Conservation (phyloP, 106 monocot genomes). For the Xerophyta viscosa region DNA sequence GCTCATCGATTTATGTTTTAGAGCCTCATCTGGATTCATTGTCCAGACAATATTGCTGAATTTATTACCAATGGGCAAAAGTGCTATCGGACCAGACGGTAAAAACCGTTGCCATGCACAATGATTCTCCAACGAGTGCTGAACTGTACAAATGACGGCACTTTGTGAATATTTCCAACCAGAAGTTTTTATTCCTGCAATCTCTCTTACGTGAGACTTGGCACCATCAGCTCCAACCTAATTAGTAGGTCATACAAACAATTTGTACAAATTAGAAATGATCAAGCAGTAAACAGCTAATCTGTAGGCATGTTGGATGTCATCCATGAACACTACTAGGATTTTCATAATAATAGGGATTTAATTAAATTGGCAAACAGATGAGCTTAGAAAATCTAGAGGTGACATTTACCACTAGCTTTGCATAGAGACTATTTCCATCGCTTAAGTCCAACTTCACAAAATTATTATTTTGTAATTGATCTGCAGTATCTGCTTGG, state of each 20-base stretch:
- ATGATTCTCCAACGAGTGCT: conserved; percentile 57
- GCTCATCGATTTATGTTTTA: conserved; percentile 44
- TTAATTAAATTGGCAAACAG: not conserved
- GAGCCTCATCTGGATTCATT: conserved; percentile 65
- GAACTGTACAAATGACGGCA: conserved; percentile 91
- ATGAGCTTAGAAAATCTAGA: not conserved
- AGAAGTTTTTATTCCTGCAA: conserved; percentile 62
- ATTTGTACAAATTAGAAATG: no score
- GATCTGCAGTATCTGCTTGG: conserved; percentile 5
- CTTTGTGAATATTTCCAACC: conserved; percentile 84
- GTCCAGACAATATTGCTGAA: conserved; percentile 99
- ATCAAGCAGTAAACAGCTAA: no score
- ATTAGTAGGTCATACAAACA: not conserved
- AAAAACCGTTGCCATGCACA: conserved; percentile 99
- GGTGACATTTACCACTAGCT: conserved; percentile 73
- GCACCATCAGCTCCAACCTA: conserved; percentile 98
- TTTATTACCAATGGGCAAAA: conserved; percentile 71
- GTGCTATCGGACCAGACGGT: conserved; percentile 93
- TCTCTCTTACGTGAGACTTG: conserved; percentile 78
- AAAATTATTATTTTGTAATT: conserved; percentile 15
- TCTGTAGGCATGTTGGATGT: no score
- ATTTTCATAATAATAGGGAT: no score
- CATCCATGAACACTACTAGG: no score
- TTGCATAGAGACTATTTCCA: conserved; percentile 59
- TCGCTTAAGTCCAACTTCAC: conserved; percentile 66